These are phyloP conservation scores for Puya raimondii DNA, from an alignment of 176 grass and related monocot genomes.

Conservation along the genomic window DNA sequence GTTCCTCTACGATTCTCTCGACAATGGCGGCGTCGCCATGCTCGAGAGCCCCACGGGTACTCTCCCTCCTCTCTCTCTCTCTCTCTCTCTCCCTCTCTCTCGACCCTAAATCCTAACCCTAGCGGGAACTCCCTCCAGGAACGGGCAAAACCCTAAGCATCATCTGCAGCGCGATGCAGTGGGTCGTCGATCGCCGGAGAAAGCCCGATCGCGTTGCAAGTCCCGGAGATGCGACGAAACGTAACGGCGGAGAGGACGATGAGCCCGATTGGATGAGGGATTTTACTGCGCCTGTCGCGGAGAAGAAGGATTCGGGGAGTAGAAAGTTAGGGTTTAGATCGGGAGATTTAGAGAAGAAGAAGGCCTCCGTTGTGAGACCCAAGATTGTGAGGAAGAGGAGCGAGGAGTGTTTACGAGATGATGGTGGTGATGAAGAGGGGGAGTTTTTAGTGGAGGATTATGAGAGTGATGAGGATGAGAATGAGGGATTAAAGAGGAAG, in stretches of 20 bases:
- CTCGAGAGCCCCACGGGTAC: conserved; percentile 92
- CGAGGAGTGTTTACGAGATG: background rate
- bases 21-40: conserved; percentile 55
- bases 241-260: conserved; percentile 28
- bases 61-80: background rate
- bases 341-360: conserved; percentile 6
- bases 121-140: conserved; percentile 17
- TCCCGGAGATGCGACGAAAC: background rate
- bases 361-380: background rate
- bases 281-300: conserved; percentile 33
- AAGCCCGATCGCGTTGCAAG: background rate
- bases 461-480: conserved; percentile 44
- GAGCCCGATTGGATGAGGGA: conserved; percentile 92
- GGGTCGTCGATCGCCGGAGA: conserved; percentile 56
- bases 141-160: conserved; percentile 95
- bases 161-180: conserved; percentile 84
- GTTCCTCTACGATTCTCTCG: conserved; percentile 69
- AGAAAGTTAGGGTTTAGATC: background rate
- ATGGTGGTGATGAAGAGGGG: conserved; percentile 24
- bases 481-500: conserved; percentile 23
- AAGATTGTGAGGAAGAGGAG: background rate
- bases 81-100: background rate
- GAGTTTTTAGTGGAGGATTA: conserved; percentile 80
- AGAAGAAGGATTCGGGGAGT: conserved; percentile 22
- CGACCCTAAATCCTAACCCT: background rate